phyloP scores from a whole-genome alignment of 257 asterid genomes.

The Solanum sitiens region DNA sequence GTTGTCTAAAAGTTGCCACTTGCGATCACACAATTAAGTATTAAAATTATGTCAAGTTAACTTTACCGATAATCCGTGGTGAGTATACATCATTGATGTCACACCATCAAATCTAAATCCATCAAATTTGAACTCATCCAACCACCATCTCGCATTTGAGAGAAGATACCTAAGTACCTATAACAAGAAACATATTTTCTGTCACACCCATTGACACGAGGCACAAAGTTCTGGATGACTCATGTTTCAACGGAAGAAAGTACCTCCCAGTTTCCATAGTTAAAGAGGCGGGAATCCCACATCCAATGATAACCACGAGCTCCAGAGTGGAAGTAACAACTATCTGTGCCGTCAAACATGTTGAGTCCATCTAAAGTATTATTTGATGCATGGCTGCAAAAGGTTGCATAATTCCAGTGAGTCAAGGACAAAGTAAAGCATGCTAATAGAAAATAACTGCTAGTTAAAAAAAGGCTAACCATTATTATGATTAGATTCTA shows the following conservation, averaged over 20 bases:
- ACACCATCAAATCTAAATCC: constrained; percentile 99
- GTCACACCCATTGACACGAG: neutral
- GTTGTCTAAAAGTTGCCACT: neutral
- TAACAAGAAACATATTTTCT: constrained; percentile 8
- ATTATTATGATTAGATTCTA: neutral
- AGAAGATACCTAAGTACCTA: constrained; percentile 93
- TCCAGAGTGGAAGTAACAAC: constrained; percentile 96
- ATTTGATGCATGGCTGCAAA: constrained; percentile 88
- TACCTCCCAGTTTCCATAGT: constrained; percentile 99
- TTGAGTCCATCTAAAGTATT: constrained; percentile 98
- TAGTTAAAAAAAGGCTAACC: neutral
- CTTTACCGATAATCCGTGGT: constrained; percentile 87
- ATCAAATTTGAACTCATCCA: constrained; percentile 97
- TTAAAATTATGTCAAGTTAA: neutral
- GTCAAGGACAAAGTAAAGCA: neutral
- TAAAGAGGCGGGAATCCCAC: constrained; percentile 99
- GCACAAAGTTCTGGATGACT: neutral
- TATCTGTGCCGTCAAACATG: constrained; percentile 99
- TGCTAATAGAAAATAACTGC: neutral
- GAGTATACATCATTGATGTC: constrained; percentile 99
- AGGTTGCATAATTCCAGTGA: constrained; percentile 4
- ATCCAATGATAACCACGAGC: constrained; percentile 91
- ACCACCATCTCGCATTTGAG: constrained; percentile 99
- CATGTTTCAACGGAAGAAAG: constrained; percentile 10
- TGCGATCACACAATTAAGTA: neutral